Base-by-base conservation (phyloP, 495 filamentous ascomycete genomes). In the Penicillium paxilli region DNA sequence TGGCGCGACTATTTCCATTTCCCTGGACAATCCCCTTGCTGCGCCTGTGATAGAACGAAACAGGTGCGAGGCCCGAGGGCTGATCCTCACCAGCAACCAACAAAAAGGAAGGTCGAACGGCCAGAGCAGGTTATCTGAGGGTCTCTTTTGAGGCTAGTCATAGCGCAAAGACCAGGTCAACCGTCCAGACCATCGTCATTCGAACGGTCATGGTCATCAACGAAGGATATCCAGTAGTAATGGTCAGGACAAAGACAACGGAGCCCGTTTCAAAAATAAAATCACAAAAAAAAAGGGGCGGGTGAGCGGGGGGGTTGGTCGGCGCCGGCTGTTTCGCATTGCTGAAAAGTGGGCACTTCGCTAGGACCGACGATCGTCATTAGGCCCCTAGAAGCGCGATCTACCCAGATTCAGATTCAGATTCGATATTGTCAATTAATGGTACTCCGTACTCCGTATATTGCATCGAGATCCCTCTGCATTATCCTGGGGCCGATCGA, bases 351-450 rank as follows among this genome's bases (percentile, higher is more conserved):
- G 59, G 59, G 48, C 47, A 58, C 41, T 41, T 52, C 32, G 45
- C 54, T 46, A 61, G 50, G 26, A 44, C 40, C 48, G 48, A 38
- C 56, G 60, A 63, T 63, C 60, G 49, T 63, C 56, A 63, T 63
- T 51, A 55, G 23, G 49, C 21, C 33, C 11, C 25, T 37, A 30
- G 22, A 37, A 28, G 47, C 24, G 23, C 41, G 50, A 52, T 45
- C 50, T 26, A 33, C 46, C 24, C n/a, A 2, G 46, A 49, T 49
- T 33, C 49, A 22, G 19, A 33, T 28, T n/a, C n/a, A 2, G 46
- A 49, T 49, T 33, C 49, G 30, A 25, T 44, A 44, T 40, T 26
- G 17, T 19, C n/a, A n/a, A n/a, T n/a, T n/a, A n/a, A n/a, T n/a
- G n/a, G 16, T 38, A 38, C 35, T 38, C 30, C 30, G 30, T 32